A percentile compares a stretch with the other conserved stretches of the same genome.
These are phyloP conservation scores for Ettlia oleoabundans DNA, from an alignment of 139 green algal species.

Conservation along the genomic window DNA sequence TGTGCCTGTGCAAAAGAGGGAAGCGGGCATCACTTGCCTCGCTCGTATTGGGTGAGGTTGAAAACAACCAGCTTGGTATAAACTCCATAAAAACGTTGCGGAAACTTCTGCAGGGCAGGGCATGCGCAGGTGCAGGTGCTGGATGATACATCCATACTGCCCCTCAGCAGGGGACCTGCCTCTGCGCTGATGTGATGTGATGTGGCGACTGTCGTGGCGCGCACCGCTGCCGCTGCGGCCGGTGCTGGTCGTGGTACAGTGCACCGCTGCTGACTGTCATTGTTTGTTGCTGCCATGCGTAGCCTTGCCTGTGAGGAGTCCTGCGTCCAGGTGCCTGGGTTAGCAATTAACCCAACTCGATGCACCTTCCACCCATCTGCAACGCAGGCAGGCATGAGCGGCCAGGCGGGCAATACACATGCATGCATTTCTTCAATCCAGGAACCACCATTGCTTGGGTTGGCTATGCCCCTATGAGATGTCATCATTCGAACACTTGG, in stretches of 20 bases:
- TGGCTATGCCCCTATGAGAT: too few species aligned
- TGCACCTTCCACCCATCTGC: constrained; percentile 66
- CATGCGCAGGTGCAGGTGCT: not conserved
- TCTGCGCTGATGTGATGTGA: too few species aligned
- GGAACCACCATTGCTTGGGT: not conserved
- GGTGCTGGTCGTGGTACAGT: too few species aligned
- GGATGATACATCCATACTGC: too few species aligned
- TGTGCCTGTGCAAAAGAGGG: too few species aligned
- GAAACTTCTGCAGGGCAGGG: constrained; percentile 43
- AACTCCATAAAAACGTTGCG: constrained; percentile 68
- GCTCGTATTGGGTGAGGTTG: constrained; percentile 72
- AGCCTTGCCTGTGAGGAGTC: not conserved
- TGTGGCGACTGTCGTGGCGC: not conserved
- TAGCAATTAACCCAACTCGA: constrained; percentile 52
- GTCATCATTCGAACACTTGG: too few species aligned
- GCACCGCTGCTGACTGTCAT: too few species aligned
- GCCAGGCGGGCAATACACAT: not conserved
- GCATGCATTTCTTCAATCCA: not conserved
- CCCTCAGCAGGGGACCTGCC: too few species aligned
- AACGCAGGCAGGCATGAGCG: not conserved
- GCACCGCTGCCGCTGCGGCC: not conserved
- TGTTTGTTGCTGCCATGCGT: too few species aligned
- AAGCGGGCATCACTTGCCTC: constrained; percentile 36
- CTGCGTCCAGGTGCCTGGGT: constrained; percentile 59
- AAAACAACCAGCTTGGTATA: constrained; percentile 87